These are phyloP conservation scores for Barbarea vulgaris DNA, from an alignment of 345 rosid species.

Conservation along the genomic window DNA sequence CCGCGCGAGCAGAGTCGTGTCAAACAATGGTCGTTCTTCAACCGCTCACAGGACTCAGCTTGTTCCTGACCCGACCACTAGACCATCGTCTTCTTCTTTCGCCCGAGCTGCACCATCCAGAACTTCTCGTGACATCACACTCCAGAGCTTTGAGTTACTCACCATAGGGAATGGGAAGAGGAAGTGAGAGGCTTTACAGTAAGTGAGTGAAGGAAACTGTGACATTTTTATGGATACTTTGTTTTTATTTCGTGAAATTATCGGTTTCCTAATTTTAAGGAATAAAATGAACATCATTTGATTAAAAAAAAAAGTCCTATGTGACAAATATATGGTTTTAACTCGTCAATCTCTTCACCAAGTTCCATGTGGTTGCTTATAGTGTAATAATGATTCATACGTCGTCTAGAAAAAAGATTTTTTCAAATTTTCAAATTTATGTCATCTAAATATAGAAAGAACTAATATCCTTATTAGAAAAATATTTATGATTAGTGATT, in stretches of 20 bases:
- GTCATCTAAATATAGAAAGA: too few relatives aligned
- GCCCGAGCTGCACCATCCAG: conserved; percentile 52
- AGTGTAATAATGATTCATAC: background rate
- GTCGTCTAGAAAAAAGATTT: background rate
- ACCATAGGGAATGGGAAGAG: conserved; percentile 61
- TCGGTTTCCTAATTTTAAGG: conserved; percentile 34
- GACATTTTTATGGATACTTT: conserved; percentile 27
- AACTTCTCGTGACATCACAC: conserved; percentile 65
- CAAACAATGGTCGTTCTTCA: conserved; percentile 66
- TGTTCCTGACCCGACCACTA: conserved; percentile 58
- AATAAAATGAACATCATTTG: conserved; percentile 27
- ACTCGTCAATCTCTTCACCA: background rate
- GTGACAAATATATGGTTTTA: conserved; percentile 30
- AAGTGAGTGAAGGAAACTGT: conserved; percentile 16
- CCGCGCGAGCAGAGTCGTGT: conserved; percentile 65
- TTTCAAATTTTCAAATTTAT: too few relatives aligned
- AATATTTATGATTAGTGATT: too few relatives aligned
- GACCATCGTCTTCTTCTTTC: conserved; percentile 57
- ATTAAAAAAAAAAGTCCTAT: conserved; percentile 22
- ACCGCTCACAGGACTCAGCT: conserved; percentile 74
- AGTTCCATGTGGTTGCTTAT: background rate
- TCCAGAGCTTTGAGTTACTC: conserved; percentile 79
- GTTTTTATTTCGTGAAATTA: conserved; percentile 11
- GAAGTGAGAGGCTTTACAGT: conserved; percentile 32
- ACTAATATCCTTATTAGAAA: too few relatives aligned